Percentiles rank a stretch among this genome's conserved stretches.
phyloP scores from a whole-genome alignment of 164 flowering plant genomes.

The Hamamelis virginiana region DNA sequence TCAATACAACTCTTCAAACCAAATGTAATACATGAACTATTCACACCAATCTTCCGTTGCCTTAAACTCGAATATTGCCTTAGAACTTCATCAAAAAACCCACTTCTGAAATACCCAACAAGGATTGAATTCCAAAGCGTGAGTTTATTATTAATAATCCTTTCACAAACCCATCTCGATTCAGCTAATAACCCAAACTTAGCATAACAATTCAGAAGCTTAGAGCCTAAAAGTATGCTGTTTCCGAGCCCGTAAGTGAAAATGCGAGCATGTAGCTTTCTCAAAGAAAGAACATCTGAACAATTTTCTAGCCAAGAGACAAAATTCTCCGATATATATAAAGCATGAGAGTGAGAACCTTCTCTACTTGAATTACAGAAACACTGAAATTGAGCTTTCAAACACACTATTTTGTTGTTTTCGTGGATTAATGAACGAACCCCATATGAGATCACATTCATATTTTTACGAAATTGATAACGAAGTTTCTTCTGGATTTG shows the following conservation, averaged over 20 bases:
- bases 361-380: not conserved
- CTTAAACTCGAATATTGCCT: conserved; percentile 35
- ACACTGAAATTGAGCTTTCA: conserved; percentile 1
- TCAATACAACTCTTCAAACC: conserved; percentile 46
- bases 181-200: conserved; percentile 32
- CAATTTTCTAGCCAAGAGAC: conserved; percentile 30
- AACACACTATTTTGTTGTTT: not conserved
- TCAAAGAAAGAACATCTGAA: conserved; percentile 24
- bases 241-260: conserved; percentile 27
- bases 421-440: no score
- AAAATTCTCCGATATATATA: conserved; percentile 12
- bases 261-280: conserved; percentile 38
- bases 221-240: conserved; percentile 39
- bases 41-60: conserved; percentile 30
- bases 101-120: conserved; percentile 42
- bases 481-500: no score
- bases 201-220: conserved; percentile 39
- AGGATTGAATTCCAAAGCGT: conserved; percentile 45
- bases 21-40: conserved; percentile 36
- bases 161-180: conserved; percentile 38
- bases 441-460: no score
- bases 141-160: conserved; percentile 26
- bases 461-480: no score
- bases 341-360: conserved; percentile 9
- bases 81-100: conserved; percentile 39